These are phyloP conservation scores for Eutrema salsugineum DNA, from an alignment of 441 rosid species.

Conservation along the genomic window DNA sequence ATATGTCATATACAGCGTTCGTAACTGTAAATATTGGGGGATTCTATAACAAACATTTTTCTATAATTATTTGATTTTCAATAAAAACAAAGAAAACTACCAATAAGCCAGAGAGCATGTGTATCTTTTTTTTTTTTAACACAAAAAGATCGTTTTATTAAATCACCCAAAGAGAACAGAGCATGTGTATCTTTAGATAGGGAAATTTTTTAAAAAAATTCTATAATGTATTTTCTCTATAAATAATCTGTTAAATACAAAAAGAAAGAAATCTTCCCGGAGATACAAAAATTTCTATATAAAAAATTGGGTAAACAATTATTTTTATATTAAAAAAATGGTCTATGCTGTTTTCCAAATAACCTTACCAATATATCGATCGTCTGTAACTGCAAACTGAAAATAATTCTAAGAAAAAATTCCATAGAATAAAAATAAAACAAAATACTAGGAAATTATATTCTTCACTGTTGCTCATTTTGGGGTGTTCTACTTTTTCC, in stretches of 20 bases:
- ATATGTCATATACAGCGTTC: neutral
- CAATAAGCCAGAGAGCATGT: neutral
- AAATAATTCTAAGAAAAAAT: neutral
- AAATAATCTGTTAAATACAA: neutral
- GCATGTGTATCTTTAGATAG: neutral
- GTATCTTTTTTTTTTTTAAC: too few relatives aligned
- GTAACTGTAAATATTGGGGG: neutral
- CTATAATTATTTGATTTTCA: neutral
- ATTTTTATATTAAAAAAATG: neutral
- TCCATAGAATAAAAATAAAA: neutral
- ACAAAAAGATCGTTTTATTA: too few relatives aligned
- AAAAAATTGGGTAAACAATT: neutral
- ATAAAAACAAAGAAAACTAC: neutral
- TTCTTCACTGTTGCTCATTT: neutral
- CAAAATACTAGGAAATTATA: neutral
- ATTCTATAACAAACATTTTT: too few relatives aligned
- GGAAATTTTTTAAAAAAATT: too few relatives aligned
- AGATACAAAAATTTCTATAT: neutral
- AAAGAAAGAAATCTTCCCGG: neutral
- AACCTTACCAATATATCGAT: neutral
- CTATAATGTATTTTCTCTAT: neutral
- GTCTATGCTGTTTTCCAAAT: neutral
- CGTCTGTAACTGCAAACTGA: neutral
- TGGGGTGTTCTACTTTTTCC: neutral
- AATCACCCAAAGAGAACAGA: slow-evolving; percentile 2